phyloP scores from a whole-genome alignment of 768 basidiomycete genomes.

The Rhodosporidiobolus sp. region DNA sequence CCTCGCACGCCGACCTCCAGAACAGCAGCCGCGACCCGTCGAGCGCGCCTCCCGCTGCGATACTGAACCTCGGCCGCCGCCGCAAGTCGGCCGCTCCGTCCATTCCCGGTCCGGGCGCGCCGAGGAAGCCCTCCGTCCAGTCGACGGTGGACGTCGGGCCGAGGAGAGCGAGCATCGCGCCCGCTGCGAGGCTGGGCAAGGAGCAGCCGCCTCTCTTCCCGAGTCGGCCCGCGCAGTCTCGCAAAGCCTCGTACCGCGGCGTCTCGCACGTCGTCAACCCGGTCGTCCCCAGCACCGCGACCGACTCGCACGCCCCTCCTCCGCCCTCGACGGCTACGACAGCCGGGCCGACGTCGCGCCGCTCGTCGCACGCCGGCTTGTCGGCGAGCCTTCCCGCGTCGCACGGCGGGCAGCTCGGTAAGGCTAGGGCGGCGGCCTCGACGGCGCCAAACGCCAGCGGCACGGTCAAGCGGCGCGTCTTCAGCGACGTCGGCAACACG shows the following conservation, averaged over 20 bases:
- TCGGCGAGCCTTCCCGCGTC: neutral
- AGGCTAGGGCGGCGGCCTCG: too few species aligned
- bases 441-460: too few species aligned
- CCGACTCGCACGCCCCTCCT: neutral
- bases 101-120: slow-evolving; percentile 7
- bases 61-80: slow-evolving; percentile 2
- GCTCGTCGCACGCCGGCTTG: neutral
- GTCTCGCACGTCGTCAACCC: neutral
- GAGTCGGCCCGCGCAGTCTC: neutral
- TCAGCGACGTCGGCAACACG: slow-evolving; percentile 5
- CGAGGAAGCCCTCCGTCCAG: neutral
- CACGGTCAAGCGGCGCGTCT: neutral
- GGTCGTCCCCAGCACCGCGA: neutral
- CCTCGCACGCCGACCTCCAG: neutral
- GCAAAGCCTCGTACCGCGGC: neutral
- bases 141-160: neutral
- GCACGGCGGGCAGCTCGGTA: too few species aligned
- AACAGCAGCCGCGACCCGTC: too few species aligned
- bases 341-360: too few species aligned
- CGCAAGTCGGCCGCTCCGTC: slow-evolving; percentile 27
- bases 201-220: neutral
- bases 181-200: neutral
- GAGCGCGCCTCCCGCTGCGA: neutral
- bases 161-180: neutral
- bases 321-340: too few species aligned